These are phyloP conservation scores for Malus hybrid DNA, from an alignment of 331 rosid species.

Conservation along the genomic window DNA sequence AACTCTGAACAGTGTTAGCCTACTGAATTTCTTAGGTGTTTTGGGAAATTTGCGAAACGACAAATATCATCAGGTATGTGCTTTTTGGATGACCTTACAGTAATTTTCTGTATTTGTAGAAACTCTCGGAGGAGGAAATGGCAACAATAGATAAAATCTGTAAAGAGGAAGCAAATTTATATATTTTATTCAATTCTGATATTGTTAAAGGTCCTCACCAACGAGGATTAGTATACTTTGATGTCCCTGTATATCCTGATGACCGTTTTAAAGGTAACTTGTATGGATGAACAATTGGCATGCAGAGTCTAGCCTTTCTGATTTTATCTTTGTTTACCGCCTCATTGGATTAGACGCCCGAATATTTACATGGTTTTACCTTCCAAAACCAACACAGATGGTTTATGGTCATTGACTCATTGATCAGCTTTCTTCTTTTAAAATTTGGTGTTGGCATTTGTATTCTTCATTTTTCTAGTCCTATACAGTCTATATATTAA, in stretches of 20 bases:
- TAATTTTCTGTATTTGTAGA: constrained; percentile 40
- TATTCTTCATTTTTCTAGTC: neutral
- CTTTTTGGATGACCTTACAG: constrained; percentile 4
- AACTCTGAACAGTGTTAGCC: no score
- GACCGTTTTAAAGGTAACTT: constrained; percentile 83
- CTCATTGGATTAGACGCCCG: neutral
- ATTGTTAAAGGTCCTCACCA: constrained; percentile 54
- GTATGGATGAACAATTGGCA: neutral
- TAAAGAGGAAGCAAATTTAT: constrained; percentile 83
- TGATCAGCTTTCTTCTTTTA: no score
- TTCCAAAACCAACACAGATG: neutral
- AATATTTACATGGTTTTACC: neutral
- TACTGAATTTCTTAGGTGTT: no score
- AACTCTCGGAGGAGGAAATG: constrained; percentile 86
- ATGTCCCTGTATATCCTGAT: constrained; percentile 81
- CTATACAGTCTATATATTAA: neutral
- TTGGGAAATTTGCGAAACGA: neutral
- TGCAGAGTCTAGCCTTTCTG: neutral
- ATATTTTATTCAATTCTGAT: constrained; percentile 57
- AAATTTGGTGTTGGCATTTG: neutral
- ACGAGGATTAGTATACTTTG: constrained; percentile 80
- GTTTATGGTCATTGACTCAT: neutral
- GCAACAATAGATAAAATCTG: constrained; percentile 85
- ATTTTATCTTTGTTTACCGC: neutral
- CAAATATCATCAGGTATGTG: neutral